Evolutionary conservation across 176 grass and related monocot species (phyloP), one percentile per base, ranked within the genome.

Genomic region (Avena insularis): DNA sequence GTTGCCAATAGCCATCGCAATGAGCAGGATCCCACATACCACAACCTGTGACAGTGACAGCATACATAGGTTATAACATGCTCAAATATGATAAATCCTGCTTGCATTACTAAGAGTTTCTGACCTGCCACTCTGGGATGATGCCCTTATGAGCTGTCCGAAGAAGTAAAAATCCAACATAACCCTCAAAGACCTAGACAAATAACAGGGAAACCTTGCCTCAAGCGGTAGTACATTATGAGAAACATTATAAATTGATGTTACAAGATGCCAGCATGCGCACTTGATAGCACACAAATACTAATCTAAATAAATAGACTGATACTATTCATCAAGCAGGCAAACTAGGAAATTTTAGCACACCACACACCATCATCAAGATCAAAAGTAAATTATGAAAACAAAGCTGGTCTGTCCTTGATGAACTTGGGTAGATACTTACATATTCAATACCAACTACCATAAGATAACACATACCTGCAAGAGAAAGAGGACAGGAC

Each of bases 1-100:
- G 75, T 97, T 97, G 81, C 92, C 95, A 48, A 95, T 90, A 29
- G 95, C 95, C 95, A 97, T 97, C 64, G 93, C 95, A 71, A 97
- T 90, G n/a, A 97, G 75, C 68, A 97, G 88, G 56, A 95, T 57
- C 65, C 95, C 95, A n/a, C 95, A 93, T 20, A 91, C 92, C 70
- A 97, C 86, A 47, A 94, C 90, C 95, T 97, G 85, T 3, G 35
- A 76, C 74, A 82, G 82, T 3, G 45, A 76, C 68, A 82, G 2
- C 71, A 87, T 71, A 46, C 80, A 89, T 23, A 78, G 16, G 3
- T 85, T 78, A 79, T 43, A 16, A 79, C 45, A 81, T 10, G 5
- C 50, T 68, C 38, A 82, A 83, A 77, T 67, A 62, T 77, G 12
- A 45, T 25, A 3, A 31, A 69, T 63, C 33, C n/a, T 71, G 19